These are phyloP conservation scores for Amanita pallidorosea DNA, from an alignment of 768 basidiomycete genomes.

Conservation along the genomic window DNA sequence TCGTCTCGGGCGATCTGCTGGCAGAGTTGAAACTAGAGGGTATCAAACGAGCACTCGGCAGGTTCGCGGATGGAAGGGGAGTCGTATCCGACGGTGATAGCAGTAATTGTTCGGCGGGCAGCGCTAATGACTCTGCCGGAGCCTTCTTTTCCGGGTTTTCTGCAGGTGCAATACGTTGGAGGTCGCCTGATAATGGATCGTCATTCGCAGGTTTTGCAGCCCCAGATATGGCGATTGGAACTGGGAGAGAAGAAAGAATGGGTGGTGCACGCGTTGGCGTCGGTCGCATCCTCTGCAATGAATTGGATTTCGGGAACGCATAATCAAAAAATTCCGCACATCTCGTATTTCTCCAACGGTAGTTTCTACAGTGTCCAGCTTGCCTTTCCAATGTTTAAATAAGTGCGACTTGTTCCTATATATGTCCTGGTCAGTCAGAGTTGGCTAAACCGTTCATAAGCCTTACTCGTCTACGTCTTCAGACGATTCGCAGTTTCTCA, in stretches of 20 bases:
- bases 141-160: background rate
- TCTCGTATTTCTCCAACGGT: constrained; percentile 41
- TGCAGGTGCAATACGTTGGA: constrained; percentile 9
- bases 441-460: background rate
- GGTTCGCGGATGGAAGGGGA: constrained; percentile 11
- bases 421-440: background rate
- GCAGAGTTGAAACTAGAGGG: constrained; percentile 18
- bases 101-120: constrained; percentile 26
- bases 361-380: constrained; percentile 44
- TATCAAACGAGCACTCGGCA: constrained; percentile 13
- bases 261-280: constrained; percentile 28
- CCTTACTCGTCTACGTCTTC: constrained; percentile 35
- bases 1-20: background rate
- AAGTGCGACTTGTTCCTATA: constrained; percentile 30
- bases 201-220: constrained; percentile 6
- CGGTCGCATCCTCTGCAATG: constrained; percentile 29
- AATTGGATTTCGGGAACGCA: background rate
- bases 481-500: constrained; percentile 48
- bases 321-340: constrained; percentile 21
- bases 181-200: constrained; percentile 13
- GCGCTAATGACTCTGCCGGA: constrained; percentile 4
- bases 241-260: constrained; percentile 43
- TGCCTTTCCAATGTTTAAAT: constrained; percentile 34
- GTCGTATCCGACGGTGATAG: constrained; percentile 23
- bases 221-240: constrained; percentile 18